These are phyloP conservation scores for Populus trichocarpa DNA, from an alignment of 441 rosid species.

Conservation along the genomic window DNA sequence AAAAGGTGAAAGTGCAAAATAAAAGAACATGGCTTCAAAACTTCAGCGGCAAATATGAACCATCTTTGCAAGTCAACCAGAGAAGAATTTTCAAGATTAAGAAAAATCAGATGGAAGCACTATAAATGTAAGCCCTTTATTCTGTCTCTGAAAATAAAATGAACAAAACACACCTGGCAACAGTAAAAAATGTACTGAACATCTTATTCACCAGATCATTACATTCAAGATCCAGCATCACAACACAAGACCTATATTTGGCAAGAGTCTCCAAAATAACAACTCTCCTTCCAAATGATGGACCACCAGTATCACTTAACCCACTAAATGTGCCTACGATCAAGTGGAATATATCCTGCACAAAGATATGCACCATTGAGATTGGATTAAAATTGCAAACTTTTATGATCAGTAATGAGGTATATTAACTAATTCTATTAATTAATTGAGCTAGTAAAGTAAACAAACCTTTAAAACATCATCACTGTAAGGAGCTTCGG, in stretches of 20 bases:
- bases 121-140: background rate
- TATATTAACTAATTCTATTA: slow-evolving; percentile 2
- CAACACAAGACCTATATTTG: slow-evolving; percentile 92
- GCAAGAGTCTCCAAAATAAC: slow-evolving; percentile 95
- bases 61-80: background rate
- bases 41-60: background rate
- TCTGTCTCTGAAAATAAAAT: background rate
- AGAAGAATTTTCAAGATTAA: background rate
- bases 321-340: slow-evolving; percentile 69
- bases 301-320: slow-evolving; percentile 63
- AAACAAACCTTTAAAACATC: slow-evolving; percentile 75
- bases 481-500: slow-evolving; percentile 95
- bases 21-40: background rate
- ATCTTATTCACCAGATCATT: slow-evolving; percentile 76
- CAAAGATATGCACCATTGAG: slow-evolving; percentile 22
- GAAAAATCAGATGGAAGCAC: background rate
- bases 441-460: slow-evolving; percentile 15
- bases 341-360: slow-evolving; percentile 46
- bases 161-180: slow-evolving; percentile 74
- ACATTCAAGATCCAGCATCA: slow-evolving; percentile 99
- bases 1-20: background rate
- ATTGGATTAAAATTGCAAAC: slow-evolving; percentile 14
- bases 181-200: slow-evolving; percentile 88
- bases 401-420: background rate
- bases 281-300: slow-evolving; percentile 69